These are phyloP conservation scores for Acanthamoeba lugdunensis DNA, from an alignment of 208 protist genomes.

Conservation along the genomic window DNA sequence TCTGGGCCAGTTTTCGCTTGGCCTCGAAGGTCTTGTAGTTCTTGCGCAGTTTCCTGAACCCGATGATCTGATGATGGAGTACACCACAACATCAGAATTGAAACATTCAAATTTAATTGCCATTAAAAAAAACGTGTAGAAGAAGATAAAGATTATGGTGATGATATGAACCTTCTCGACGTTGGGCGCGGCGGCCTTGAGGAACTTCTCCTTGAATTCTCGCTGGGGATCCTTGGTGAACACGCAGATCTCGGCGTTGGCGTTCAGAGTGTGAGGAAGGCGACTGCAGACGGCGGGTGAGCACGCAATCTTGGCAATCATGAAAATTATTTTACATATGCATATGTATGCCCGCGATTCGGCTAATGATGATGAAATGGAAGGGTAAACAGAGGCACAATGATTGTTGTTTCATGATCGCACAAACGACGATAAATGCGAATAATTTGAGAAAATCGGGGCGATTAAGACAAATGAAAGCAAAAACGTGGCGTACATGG, in stretches of 20 bases:
- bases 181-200: slow-evolving; percentile 1
- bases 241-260: slow-evolving; percentile 32
- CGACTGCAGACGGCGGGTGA: neutral
- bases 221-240: slow-evolving; percentile 33
- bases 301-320: no score
- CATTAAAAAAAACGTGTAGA: neutral
- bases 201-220: neutral
- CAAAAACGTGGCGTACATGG: neutral
- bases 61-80: slow-evolving; percentile 79
- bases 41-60: slow-evolving; percentile 80
- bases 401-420: neutral
- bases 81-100: no score
- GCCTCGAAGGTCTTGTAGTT: slow-evolving; percentile 85
- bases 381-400: no score
- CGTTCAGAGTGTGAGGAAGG: slow-evolving; percentile 1
- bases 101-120: neutral
- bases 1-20: slow-evolving; percentile 81
- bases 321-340: no score
- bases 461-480: neutral
- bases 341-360: no score
- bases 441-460: neutral
- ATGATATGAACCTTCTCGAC: neutral
- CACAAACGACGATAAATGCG: neutral
- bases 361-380: no score
- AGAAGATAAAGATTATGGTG: neutral